Evolutionary conservation across 202 grass and related monocot species (phyloP), one percentile per base, ranked within the genome.

Genomic region (Musa balbisiana): DNA sequence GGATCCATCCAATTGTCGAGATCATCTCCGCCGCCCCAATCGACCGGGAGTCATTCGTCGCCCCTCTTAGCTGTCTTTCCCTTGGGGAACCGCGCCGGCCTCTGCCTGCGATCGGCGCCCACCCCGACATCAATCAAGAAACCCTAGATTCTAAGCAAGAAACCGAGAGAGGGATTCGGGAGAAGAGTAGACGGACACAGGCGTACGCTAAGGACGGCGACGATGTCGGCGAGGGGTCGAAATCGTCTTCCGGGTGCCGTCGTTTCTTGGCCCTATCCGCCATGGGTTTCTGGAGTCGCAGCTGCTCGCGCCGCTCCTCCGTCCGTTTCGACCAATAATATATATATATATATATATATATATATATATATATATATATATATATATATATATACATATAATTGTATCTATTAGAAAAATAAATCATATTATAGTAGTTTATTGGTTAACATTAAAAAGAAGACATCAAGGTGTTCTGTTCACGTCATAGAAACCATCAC

Each of bases 11-110:
- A 72, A 58, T 74, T 75, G 50, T 85, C 87, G 75, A 43, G 33
- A 43, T 43, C 33, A 43, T 87, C 72, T 2, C 25, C 49, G 9
- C 13, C 49, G 65, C 83, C 87, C 20, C 80, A 82, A 2, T 64
- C 70, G 16, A 62, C 27, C 10, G 14, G 54, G 11, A 65, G 43
- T 51, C 43, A 72, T 9, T 74, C 78, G 19, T 71, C 74, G 24
- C 80, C 69, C 24, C 71, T 26, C 75, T 98, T 98, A 64, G 67
- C 71, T 85, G 89, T 98, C 85, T 88, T 94, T 20, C 91, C 94
- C 85, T 98, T 98, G 2, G 94, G 94, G 16, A 94, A 98, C 63
- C 91, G 86, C 74, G 81, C 84, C 83, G 78, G 87, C 71, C 87
- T 85, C 72, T 94, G 82, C 83, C 93, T 93, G 84, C 20, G 11